Evolutionary conservation across 139 green algal genomes (phyloP), one percentile per base, ranked within the genome.

Genomic region (Tetradesmus lagerheimii): DNA sequence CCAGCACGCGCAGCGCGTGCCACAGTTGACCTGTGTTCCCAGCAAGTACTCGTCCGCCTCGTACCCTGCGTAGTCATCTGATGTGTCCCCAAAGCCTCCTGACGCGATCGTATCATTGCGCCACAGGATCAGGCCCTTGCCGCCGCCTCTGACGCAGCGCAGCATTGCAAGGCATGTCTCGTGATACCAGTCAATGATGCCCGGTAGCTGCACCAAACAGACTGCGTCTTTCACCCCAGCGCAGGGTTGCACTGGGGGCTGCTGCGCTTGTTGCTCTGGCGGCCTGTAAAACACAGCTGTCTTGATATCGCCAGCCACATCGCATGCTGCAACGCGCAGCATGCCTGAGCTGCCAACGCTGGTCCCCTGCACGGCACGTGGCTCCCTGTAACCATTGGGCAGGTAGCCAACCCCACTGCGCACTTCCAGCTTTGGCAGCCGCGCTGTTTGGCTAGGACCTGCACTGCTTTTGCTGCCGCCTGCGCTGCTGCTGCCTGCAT

Each of bases 151-250:
- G 18, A 91, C 14, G 57, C 87, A 91, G 15, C 71, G 27, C 53
- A 87, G 57, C 78, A 91, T 74, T 20, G 87, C 87, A 16, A 74
- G 8, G 50, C 87, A 91, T 1, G 79, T 71, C 80, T 91, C 87
- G 16, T 86, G 18, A 34, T 87, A 91, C 29, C 47, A 38, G 14
- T 91, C 57, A 23, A 86, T 79, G 29, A 31, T 38, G 3, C 87
- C 87, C 0, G 78, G 78, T 38, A 91, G 87, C 86, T 85, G 37
- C 31, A 85, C 76, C 35, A 90, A 2, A 29, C 86, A 90, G 35
- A 90, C 50, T 16, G 86, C 76, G 25, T 34, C 76, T 6, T 29
- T 29, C 12, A n/a, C 86, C 1, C 37, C 77, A 23, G 39, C 23
- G 47, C 86, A 86, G 6, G 82, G 20, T 16, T 14, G 50, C 81